Percentiles rank a stretch among this genome's conserved stretches.
Evolutionary conservation across 1,284 basidiomycete genomes (phyloP).

Genomic region (Apiotrichum veenhuisii): DNA sequence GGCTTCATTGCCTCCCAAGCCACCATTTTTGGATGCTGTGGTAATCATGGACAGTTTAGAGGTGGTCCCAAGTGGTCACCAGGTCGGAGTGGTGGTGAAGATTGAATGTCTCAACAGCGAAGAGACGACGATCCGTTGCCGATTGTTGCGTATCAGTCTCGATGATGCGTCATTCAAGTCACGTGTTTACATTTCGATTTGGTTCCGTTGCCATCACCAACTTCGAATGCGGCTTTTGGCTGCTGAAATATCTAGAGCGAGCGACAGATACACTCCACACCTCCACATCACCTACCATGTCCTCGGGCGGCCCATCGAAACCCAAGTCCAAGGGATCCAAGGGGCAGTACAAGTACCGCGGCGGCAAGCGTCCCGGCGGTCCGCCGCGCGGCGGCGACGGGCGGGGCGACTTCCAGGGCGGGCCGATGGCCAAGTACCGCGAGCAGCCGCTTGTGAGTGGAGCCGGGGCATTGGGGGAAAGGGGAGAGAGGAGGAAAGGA

Average conservation of each 20-base stretch:
- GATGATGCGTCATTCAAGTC: too few species aligned
- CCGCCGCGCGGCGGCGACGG: slow-evolving; percentile 19
- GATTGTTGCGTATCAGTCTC: too few species aligned
- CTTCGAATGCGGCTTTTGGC: too few species aligned
- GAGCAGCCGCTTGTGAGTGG: slow-evolving; percentile 19
- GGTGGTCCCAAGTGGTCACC: too few species aligned
- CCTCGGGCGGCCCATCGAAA: neutral
- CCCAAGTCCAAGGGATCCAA: slow-evolving; percentile 2
- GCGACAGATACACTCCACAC: neutral
- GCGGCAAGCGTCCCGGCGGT: neutral
- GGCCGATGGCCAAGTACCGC: slow-evolving; percentile 12
- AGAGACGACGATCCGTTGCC: neutral
- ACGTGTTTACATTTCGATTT: too few species aligned
- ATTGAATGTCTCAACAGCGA: too few species aligned
- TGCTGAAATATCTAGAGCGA: neutral
- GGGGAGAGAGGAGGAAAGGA: too few species aligned
- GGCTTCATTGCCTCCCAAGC: slow-evolving; percentile 6
- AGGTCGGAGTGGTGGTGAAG: too few species aligned
- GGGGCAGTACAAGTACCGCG: slow-evolving; percentile 1
- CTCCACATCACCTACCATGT: neutral
- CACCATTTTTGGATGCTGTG: neutral
- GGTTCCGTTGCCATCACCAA: too few species aligned
- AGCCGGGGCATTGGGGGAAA: too few species aligned
- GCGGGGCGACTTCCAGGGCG: slow-evolving; percentile 16
- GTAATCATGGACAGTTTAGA: neutral